Conservation (phyloP, 1,284 basidiomycete genomes). For the Ganoderma meredithae region DNA sequence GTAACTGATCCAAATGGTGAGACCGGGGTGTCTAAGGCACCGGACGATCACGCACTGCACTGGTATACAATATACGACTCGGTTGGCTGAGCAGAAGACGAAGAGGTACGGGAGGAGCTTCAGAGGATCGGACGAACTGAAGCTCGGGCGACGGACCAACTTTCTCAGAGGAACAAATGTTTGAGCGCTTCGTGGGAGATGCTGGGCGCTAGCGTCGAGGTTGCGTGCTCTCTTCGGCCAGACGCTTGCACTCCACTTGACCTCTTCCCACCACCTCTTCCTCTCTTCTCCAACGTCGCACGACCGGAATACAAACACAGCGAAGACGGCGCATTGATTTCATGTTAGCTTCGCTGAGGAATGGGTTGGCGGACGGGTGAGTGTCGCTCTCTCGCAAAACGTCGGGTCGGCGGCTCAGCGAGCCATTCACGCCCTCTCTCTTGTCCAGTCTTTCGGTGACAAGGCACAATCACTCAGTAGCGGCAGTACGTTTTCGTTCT, state of each 20-base stretch:
- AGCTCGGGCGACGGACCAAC: background rate
- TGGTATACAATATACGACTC: background rate
- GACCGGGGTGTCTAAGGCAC: no score
- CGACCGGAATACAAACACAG: constrained; percentile 5
- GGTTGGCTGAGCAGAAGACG: background rate
- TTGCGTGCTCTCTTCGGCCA: constrained; percentile 28
- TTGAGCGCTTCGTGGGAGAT: constrained; percentile 6
- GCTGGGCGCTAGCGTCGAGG: constrained; percentile 21
- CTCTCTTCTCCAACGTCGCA: constrained; percentile 1
- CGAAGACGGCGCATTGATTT: constrained; percentile 22
- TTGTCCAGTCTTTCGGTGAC: constrained; percentile 30
- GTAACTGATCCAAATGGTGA: no score
- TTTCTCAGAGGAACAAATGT: background rate
- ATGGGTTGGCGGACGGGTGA: constrained; percentile 45
- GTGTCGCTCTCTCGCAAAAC: constrained; percentile 13
- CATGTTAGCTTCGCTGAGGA: constrained; percentile 44
- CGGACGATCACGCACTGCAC: no score
- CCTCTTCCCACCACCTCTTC: constrained; percentile 17
- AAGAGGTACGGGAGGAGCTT: background rate
- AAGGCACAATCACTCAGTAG: constrained; percentile 25
- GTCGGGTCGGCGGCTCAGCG: background rate
- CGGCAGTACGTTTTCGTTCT: constrained; percentile 22
- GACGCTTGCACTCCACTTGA: constrained; percentile 10
- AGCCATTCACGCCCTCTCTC: background rate
- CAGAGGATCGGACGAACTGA: no score